Evolutionary conservation across 371 early-diverging fungal species (phyloP).

Genomic region (Zychaea mexicana): DNA sequence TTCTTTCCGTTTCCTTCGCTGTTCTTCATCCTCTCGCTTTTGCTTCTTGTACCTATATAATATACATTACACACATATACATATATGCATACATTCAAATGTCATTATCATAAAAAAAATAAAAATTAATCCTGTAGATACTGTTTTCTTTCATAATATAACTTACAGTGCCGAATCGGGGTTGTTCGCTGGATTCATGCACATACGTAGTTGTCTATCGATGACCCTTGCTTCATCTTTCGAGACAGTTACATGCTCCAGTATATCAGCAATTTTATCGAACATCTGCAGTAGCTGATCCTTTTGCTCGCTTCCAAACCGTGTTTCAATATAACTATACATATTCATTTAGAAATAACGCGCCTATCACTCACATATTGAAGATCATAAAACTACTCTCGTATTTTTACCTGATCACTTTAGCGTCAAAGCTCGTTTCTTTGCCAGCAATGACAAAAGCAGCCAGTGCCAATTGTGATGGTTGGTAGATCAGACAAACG

Average conservation of each 20-base stretch:
- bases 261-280: conserved; percentile 44
- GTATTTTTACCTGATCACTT: conserved; percentile 35
- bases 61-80: conserved; percentile 2
- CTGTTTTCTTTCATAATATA: not conserved
- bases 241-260: conserved; percentile 38
- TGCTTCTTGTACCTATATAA: conserved; percentile 44
- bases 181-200: conserved; percentile 74
- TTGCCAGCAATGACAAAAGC: conserved; percentile 71
- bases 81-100: too few species aligned
- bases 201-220: conserved; percentile 62
- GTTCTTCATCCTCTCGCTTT: conserved; percentile 40
- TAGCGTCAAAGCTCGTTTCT: conserved; percentile 54
- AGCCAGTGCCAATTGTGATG: conserved; percentile 86
- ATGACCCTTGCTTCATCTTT: conserved; percentile 57
- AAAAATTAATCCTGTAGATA: not conserved
- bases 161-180: conserved; percentile 70
- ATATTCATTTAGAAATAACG: not conserved
- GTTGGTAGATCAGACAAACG: conserved; percentile 76
- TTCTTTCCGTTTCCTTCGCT: conserved; percentile 23
- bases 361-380: too few species aligned
- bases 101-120: too few species aligned
- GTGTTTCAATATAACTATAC: conserved; percentile 33
- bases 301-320: conserved; percentile 36
- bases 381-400: conserved; percentile 3
- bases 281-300: conserved; percentile 40